A percentile compares a stretch with the other conserved stretches of the same genome.
These are phyloP conservation scores for Fusarium graminum DNA, from an alignment of 2,329 filamentous ascomycete genomes.

Conservation along the genomic window DNA sequence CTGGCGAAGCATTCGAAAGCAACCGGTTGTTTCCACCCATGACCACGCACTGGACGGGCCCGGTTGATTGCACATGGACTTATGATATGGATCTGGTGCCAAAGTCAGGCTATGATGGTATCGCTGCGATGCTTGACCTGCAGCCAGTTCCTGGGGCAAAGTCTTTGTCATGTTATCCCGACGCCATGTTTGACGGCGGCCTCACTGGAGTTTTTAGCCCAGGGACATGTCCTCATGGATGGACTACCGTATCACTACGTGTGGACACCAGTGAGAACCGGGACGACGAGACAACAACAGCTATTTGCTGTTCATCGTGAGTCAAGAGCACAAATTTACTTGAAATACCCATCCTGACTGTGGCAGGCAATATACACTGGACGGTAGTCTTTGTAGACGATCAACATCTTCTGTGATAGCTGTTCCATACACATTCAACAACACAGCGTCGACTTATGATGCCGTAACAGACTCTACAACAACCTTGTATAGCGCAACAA, in stretches of 20 bases:
- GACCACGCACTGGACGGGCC: slow-evolving; percentile 56
- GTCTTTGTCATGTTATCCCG: slow-evolving; percentile 57
- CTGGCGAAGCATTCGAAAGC: slow-evolving; percentile 41
- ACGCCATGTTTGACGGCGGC: slow-evolving; percentile 56
- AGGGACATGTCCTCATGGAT: slow-evolving; percentile 56
- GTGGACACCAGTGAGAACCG: slow-evolving; percentile 49
- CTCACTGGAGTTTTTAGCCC: slow-evolving; percentile 58
- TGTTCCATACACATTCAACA: slow-evolving; percentile 55
- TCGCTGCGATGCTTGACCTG: slow-evolving; percentile 56
- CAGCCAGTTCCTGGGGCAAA: slow-evolving; percentile 54
- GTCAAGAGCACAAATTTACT: slow-evolving; percentile 33
- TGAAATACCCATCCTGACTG: slow-evolving; percentile 30
- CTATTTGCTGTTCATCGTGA: slow-evolving; percentile 59
- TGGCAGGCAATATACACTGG: slow-evolving; percentile 53
- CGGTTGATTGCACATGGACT: slow-evolving; percentile 56
- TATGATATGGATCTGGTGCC: slow-evolving; percentile 51
- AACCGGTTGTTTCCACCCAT: slow-evolving; percentile 52
- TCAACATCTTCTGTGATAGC: slow-evolving; percentile 55
- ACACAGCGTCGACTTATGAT: slow-evolving; percentile 53
- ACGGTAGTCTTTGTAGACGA: slow-evolving; percentile 54
- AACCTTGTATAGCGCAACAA: slow-evolving; percentile 55
- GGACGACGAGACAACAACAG: slow-evolving; percentile 55
- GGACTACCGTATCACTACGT: slow-evolving; percentile 55
- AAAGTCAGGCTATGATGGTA: slow-evolving; percentile 45
- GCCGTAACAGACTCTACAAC: slow-evolving; percentile 54